Conservation (phyloP, 495 filamentous ascomycete species). For the Chaetomium cochliodes region DNA sequence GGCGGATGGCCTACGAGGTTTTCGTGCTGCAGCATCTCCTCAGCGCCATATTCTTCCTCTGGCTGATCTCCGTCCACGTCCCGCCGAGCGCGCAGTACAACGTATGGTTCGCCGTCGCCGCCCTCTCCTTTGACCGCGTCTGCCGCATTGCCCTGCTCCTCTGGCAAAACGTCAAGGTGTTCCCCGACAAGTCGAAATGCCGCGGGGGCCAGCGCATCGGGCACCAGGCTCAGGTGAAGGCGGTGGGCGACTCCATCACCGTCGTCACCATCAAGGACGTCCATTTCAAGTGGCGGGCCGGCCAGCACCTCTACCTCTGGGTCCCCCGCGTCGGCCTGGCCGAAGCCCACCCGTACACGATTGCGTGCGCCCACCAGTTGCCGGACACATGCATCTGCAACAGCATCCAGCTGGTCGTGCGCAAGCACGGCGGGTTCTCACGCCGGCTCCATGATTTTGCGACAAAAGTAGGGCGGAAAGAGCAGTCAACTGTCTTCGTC, state of each 20-base stretch:
- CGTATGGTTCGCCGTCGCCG: constrained; percentile 71
- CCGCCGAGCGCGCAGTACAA: constrained; percentile 55
- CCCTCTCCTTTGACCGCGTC: constrained; percentile 68
- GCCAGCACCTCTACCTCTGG: constrained; percentile 78
- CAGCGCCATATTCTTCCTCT: constrained; percentile 65
- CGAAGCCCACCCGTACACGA: constrained; percentile 82
- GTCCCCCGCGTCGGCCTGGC: constrained; percentile 64
- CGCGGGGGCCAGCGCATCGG: constrained; percentile 46
- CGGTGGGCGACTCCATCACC: constrained; percentile 62
- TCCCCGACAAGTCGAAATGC: constrained; percentile 39
- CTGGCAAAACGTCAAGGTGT: constrained; percentile 62
- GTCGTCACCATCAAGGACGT: constrained; percentile 68
- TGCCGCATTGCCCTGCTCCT: constrained; percentile 51
- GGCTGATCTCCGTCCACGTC: constrained; percentile 63
- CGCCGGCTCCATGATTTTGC: constrained; percentile 63
- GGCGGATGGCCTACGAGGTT: constrained; percentile 70
- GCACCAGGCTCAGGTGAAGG: constrained; percentile 61
- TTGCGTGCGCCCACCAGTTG: constrained; percentile 53
- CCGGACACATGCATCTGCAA: constrained; percentile 52
- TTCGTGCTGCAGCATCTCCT: constrained; percentile 80
- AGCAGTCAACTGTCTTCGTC: constrained; percentile 48
- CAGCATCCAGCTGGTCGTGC: constrained; percentile 69
- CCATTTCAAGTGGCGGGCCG: constrained; percentile 68
- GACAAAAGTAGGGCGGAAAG: constrained; percentile 45
- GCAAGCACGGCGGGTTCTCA: constrained; percentile 70